phyloP scores from a whole-genome alignment of 73 alveolate species.

The Loxodes magnus region DNA sequence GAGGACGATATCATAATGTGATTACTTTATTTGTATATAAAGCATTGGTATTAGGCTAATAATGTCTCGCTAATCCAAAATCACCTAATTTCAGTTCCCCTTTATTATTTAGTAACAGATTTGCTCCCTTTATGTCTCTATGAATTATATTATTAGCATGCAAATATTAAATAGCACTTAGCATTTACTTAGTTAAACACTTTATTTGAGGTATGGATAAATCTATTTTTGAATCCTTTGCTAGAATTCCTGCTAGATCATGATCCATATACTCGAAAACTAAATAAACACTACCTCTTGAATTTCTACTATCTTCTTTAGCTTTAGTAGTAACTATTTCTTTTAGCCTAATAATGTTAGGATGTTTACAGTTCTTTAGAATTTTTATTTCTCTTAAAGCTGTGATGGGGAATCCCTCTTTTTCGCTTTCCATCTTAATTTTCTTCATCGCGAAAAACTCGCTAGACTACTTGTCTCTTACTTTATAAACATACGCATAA shows the following conservation, averaged over 20 bases:
- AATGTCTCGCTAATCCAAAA: constrained; percentile 68
- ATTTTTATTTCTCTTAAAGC: constrained; percentile 92
- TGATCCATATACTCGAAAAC: constrained; percentile 90
- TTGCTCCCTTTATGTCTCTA: constrained; percentile 66
- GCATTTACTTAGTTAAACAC: constrained; percentile 56
- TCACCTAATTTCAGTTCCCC: constrained; percentile 70
- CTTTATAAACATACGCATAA: constrained; percentile 90
- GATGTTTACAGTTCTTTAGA: constrained; percentile 79
- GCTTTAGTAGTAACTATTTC: constrained; percentile 78
- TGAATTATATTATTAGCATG: constrained; percentile 49
- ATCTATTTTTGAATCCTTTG: constrained; percentile 27
- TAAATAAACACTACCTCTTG: constrained; percentile 85
- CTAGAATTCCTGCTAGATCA: constrained; percentile 78
- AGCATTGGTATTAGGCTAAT: constrained; percentile 23
- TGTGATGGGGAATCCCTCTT: constrained; percentile 96
- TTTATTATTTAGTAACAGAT: constrained; percentile 49
- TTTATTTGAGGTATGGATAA: constrained; percentile 54
- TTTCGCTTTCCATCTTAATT: constrained; percentile 67
- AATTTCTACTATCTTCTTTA: constrained; percentile 44
- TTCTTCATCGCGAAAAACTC: constrained; percentile 78
- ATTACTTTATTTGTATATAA: constrained; percentile 72
- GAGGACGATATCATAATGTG: constrained; percentile 93
- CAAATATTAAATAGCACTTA: constrained; percentile 43
- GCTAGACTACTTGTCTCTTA: constrained; percentile 50
- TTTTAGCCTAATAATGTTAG: constrained; percentile 73